Percentiles rank a stretch among this genome's conserved stretches.
Conservation (phyloP, 2,329 filamentous ascomycete genomes). For the Elsinoe perseae region DNA sequence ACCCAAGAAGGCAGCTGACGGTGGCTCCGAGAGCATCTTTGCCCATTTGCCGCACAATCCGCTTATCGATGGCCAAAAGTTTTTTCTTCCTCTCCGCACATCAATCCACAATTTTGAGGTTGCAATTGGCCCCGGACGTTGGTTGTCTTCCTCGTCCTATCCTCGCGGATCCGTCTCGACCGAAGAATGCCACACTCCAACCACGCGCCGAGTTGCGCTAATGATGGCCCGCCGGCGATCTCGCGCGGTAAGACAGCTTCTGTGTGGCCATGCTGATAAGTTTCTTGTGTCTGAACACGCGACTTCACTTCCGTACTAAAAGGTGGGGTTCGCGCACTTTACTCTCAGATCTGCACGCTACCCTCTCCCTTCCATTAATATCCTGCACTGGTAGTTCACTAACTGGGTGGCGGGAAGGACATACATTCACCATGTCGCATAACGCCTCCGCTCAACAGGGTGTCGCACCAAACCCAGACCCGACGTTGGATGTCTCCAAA, state of each 20-base stretch:
- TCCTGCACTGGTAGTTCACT: constrained; percentile 1
- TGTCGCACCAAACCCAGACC: constrained; percentile 23
- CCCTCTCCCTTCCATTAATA: background rate
- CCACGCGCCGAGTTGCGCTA: constrained; percentile 11
- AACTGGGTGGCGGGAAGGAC: constrained; percentile 11
- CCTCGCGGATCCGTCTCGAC: constrained; percentile 13
- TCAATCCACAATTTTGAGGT: background rate
- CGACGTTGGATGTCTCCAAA: constrained; percentile 29
- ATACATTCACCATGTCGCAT: constrained; percentile 14
- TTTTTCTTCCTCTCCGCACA: constrained; percentile 8
- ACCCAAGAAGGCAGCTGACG: constrained; percentile 12
- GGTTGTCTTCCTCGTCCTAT: constrained; percentile 3
- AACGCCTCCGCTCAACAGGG: constrained; percentile 14
- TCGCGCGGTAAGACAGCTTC: constrained; percentile 7
- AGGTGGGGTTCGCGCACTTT: constrained; percentile 3
- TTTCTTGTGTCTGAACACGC: constrained; percentile 7
- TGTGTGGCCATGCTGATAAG: constrained; percentile 11
- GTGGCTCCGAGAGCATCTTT: background rate
- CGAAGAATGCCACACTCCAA: constrained; percentile 12
- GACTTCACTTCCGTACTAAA: constrained; percentile 7
- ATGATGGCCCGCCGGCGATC: background rate
- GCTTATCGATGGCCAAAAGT: constrained; percentile 10
- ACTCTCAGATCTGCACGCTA: constrained; percentile 5
- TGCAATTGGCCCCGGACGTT: constrained; percentile 8
- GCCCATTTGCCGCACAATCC: constrained; percentile 1